phyloP scores from a whole-genome alignment of 2,329 filamentous ascomycete genomes.

The Venturia nashicola region DNA sequence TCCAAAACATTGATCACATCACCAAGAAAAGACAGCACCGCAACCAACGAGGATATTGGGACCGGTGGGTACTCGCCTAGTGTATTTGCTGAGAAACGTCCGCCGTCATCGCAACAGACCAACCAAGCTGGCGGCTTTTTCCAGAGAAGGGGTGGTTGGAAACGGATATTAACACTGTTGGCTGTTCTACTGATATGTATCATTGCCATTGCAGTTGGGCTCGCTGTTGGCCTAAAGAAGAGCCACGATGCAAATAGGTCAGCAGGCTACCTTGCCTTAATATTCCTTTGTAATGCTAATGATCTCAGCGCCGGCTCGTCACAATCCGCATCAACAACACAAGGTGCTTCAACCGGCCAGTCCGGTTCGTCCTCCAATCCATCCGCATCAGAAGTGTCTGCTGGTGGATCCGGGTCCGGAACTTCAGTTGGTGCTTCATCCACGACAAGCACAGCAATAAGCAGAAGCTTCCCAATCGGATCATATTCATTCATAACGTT shows the following conservation, averaged over 20 bases:
- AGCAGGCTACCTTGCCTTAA: neutral
- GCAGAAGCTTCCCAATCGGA: slow-evolving; percentile 44
- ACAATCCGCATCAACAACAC: neutral
- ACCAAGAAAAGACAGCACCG: neutral
- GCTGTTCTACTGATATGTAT: slow-evolving; percentile 21
- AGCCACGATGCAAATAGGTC: slow-evolving; percentile 11
- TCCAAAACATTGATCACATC: neutral
- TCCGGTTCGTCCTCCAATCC: neutral
- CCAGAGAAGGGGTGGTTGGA: slow-evolving; percentile 26
- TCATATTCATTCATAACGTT: slow-evolving; percentile 49
- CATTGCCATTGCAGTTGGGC: slow-evolving; percentile 25
- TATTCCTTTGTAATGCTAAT: neutral
- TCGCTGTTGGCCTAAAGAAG: slow-evolving; percentile 30
- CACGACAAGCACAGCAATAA: slow-evolving; percentile 11
- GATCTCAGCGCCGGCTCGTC: neutral
- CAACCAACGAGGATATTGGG: neutral
- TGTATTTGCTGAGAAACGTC: slow-evolving; percentile 5
- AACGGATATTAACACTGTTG: slow-evolving; percentile 23
- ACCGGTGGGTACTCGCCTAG: slow-evolving; percentile 6
- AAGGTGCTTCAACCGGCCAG: neutral
- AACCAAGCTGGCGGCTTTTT: neutral
- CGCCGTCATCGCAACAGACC: neutral
- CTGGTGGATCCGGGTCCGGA: neutral
- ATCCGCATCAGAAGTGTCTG: neutral
- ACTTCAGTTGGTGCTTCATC: slow-evolving; percentile 13